These are phyloP conservation scores for Solanum lycopersicoides DNA, from an alignment of 257 asterid genomes.

Conservation along the genomic window DNA sequence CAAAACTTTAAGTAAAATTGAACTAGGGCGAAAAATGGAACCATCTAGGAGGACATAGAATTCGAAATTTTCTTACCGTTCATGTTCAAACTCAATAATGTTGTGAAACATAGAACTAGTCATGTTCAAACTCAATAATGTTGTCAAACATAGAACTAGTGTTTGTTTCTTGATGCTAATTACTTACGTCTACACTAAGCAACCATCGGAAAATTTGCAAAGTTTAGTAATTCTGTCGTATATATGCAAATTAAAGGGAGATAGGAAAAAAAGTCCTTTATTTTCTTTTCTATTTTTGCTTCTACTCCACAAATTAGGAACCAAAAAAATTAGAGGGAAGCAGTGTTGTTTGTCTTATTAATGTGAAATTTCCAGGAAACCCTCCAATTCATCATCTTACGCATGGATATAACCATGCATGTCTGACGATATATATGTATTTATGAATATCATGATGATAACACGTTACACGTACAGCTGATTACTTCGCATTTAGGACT, in stretches of 20 bases:
- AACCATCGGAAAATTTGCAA: background rate
- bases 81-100: background rate
- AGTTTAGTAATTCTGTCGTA: background rate
- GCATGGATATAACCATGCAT: background rate
- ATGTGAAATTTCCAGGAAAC: background rate
- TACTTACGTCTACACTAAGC: background rate
- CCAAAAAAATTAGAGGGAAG: background rate
- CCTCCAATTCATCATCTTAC: background rate
- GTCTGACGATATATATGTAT: background rate
- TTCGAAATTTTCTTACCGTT: background rate
- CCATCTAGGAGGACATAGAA: background rate
- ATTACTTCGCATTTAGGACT: background rate
- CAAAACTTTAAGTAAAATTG: background rate
- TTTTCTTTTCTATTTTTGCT: background rate
- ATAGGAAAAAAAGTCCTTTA: background rate
- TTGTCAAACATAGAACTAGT: background rate
- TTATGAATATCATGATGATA: background rate
- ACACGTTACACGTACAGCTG: background rate
- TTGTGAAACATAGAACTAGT: background rate
- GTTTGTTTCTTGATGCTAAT: background rate
- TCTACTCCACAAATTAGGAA: background rate
- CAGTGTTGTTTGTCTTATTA: background rate
- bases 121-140: background rate
- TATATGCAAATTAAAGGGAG: background rate
- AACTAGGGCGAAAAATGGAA: background rate